Evolutionary conservation across 768 basidiomycete genomes (phyloP), one percentile per base, ranked within the genome.

Genomic region (Pisolithus albus): DNA sequence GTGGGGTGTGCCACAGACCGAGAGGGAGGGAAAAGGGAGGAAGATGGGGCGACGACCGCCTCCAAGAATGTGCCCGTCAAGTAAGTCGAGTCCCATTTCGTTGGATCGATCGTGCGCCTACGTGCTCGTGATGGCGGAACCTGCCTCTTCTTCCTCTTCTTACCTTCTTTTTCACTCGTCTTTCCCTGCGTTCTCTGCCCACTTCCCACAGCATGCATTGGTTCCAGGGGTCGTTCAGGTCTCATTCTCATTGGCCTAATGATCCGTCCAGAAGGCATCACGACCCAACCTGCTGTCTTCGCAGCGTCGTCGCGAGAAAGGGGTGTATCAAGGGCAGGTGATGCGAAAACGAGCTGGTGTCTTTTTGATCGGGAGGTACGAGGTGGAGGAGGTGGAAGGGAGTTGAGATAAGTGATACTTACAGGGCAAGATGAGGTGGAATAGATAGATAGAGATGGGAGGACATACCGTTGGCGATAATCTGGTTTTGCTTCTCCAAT

Each of bases 401-500:
- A 51, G 54, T 65, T 44, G 52, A 59, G 2, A 47, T 55, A 50
- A 11, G 58, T 43, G 51, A 54, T 50, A n/a, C 56, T 53, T 9
- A 1, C 2, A 32, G 30, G 10, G 11, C 9, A 44, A 10, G 38
- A 13, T 50, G 28, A 26, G 18, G 40, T 38, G 52, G 23, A 37
- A 49, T 5, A 2, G 30, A 19, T 10, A 8, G 28, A 18, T 16
- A 37, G 21, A 23, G 32, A 10, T 32, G n/a, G 5, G 16, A 19
- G 26, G 4, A 21, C 55, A 41, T 46, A 86, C 89, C 81, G 75
- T 61, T 84, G 81, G 3, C 65, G 65, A 59, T 75, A 91, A 63
- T 90, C 83, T 1, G 83, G 84, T 55, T 81, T 86, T n/a, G 90
- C 89, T 57, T 91, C 88, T 8, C 88, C 88, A 34, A 92, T 78